Evolutionary conservation across 2,329 filamentous ascomycete genomes (phyloP), one percentile per base, ranked within the genome.

Genomic region (Penicillium hesseltinei): DNA sequence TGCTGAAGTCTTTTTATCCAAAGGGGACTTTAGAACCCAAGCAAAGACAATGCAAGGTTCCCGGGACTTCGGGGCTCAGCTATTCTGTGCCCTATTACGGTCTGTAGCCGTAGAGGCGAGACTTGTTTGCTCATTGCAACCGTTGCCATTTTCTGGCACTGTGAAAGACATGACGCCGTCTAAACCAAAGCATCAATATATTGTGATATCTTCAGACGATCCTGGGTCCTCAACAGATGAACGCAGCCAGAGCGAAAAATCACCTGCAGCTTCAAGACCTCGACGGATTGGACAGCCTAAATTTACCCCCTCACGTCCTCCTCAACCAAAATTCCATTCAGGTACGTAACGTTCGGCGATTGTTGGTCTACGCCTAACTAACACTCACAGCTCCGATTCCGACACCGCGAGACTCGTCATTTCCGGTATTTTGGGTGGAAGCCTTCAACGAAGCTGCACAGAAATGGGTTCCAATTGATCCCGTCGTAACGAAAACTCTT

Each of bases 361-460:
- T 23, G 19, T 6, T 4, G 54, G 59, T 3, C 21, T 25, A n/a
- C 17, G n/a, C 39, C n/a, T 17, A 21, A 61, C 53, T 68, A 65
- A 56, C 53, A 50, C 58, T 56, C 25, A 44, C 78, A 50, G 73
- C 72, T 11, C 73, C 75, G 25, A 71, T 72, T 35, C 75, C 74
- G 21, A 75, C 70, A 15, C 82, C 88, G 11, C 82, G 81, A 25
- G 90, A 93, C 68, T 92, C 91, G 0, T 74, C 84, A 0, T 90
- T 88, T 67, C 94, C 94, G 0, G 82, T 97, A 3, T 97, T 92
- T 71, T 99, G 94, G 94, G 88, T 97, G 0, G 94, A 99, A 75
- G 88, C 91, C 4, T 90, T 96, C 62, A 92, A 97, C 62, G 80
- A 86, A 52, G 89, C 89, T 0, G 85, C 91, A 62, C 90, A 97